phyloP scores from a whole-genome alignment of 2,329 filamentous ascomycete genomes.

The Fusarium redolens region DNA sequence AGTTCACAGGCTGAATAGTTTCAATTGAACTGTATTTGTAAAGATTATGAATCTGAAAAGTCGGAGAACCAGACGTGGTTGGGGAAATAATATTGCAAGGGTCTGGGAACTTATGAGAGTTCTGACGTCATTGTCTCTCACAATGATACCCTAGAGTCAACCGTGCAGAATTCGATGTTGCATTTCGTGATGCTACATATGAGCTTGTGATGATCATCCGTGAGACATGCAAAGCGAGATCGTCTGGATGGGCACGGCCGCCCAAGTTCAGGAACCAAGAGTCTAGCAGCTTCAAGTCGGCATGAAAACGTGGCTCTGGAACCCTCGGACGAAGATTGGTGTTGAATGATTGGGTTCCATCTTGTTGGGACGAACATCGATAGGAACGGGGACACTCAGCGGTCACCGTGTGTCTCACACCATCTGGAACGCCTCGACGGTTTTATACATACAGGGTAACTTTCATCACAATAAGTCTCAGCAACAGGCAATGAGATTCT shows the following conservation, averaged over 20 bases:
- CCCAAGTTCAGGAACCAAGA: constrained; percentile 4
- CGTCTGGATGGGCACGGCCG: neutral
- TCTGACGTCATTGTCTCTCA: constrained; percentile 10
- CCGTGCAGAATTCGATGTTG: neutral
- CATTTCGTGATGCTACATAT: constrained; percentile 3
- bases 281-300: neutral
- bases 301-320: neutral
- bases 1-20: neutral
- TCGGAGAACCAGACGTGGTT: constrained; percentile 7
- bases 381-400: fast-evolving
- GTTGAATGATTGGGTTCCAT: neutral
- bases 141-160: neutral
- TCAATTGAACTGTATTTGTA: neutral
- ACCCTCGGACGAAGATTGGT: neutral
- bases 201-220: neutral
- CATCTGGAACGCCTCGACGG: fast-evolving
- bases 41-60: neutral
- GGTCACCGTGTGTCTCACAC: too few species aligned
- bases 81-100: constrained; percentile 3
- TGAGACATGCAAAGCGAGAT: neutral
- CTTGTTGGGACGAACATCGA: neutral
- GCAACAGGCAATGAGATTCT: fast-evolving
- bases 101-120: constrained; percentile 5
- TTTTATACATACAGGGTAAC: neutral
- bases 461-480: fast-evolving